Percentiles rank a stretch among this genome's conserved stretches.
Conservation (phyloP, 2,329 filamentous ascomycete genomes). For the Colletotrichum godetiae region DNA sequence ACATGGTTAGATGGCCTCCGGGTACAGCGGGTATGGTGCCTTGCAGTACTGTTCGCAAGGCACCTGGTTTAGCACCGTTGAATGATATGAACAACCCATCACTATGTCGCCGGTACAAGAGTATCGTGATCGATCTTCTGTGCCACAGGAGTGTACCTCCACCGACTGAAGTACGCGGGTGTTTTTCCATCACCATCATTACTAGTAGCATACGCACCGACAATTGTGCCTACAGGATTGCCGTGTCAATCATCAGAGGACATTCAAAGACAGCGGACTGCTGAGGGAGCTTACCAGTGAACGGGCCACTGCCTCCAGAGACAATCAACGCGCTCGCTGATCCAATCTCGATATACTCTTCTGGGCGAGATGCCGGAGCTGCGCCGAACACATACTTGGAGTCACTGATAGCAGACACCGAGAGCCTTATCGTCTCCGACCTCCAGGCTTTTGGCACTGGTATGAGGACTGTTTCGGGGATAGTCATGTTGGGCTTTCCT, state of each 20-base stretch:
- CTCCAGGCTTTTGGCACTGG: conserved; percentile 53
- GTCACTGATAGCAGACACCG: conserved; percentile 55
- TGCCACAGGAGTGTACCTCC: conserved; percentile 53
- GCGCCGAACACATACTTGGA: conserved; percentile 56
- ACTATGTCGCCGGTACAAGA: neutral
- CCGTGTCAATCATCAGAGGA: neutral
- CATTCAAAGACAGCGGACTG: rapidly evolving
- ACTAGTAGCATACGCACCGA: conserved; percentile 64
- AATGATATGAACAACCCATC: too few species aligned
- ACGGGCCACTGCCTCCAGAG: conserved; percentile 32
- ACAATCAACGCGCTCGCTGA: conserved; percentile 39
- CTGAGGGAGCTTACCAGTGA: conserved; percentile 42
- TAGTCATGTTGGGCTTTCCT: conserved; percentile 43
- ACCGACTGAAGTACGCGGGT: conserved; percentile 59
- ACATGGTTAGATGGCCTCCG: too few species aligned
- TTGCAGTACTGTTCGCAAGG: too few species aligned
- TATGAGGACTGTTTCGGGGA: conserved; percentile 48
- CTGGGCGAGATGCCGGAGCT: conserved; percentile 42
- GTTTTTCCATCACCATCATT: conserved; percentile 59
- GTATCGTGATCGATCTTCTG: conserved; percentile 16
- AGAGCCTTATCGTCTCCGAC: conserved; percentile 47
- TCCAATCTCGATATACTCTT: conserved; percentile 44
- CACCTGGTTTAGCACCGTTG: too few species aligned
- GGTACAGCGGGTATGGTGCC: too few species aligned
- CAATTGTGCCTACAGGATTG: conserved; percentile 52